These are phyloP conservation scores for Chalaropsis ovoidea DNA, from an alignment of 2,329 filamentous ascomycete species.

Conservation along the genomic window DNA sequence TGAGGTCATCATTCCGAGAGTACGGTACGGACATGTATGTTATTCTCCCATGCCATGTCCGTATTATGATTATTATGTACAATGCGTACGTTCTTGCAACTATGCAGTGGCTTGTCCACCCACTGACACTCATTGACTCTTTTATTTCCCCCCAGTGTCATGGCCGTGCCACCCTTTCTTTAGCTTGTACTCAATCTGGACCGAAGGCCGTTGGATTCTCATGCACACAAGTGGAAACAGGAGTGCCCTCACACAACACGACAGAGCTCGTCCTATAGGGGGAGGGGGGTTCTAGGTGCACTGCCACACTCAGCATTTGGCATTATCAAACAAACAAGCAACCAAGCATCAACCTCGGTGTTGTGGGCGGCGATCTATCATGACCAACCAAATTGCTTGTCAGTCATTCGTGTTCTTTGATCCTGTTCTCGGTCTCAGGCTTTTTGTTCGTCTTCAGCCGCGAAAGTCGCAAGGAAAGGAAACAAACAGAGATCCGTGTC, in stretches of 20 bases:
- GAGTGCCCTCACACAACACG: not conserved
- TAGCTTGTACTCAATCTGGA: not conserved
- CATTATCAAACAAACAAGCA: not conserved
- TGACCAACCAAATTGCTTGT: not conserved
- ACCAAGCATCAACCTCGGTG: not conserved
- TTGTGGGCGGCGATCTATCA: not conserved
- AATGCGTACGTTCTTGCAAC: too few species aligned
- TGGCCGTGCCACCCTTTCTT: not conserved
- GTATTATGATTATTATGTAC: not conserved
- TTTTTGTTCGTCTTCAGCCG: not conserved
- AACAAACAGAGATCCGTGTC: not conserved
- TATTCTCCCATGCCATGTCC: not conserved
- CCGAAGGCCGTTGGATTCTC: not conserved
- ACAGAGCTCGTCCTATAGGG: not conserved
- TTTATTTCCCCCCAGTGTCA: not conserved
- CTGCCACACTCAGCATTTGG: not conserved
- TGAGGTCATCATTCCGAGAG: constrained; percentile 11
- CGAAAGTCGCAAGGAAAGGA: not conserved
- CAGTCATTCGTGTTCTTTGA: not conserved
- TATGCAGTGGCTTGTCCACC: not conserved
- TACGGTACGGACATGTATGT: not conserved
- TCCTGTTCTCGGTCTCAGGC: not conserved
- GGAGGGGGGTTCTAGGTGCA: not conserved
- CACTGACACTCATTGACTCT: not conserved
- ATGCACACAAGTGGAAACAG: not conserved